Conservation (phyloP, 2,329 filamentous ascomycete genomes). For the Phialocephala sp. region DNA sequence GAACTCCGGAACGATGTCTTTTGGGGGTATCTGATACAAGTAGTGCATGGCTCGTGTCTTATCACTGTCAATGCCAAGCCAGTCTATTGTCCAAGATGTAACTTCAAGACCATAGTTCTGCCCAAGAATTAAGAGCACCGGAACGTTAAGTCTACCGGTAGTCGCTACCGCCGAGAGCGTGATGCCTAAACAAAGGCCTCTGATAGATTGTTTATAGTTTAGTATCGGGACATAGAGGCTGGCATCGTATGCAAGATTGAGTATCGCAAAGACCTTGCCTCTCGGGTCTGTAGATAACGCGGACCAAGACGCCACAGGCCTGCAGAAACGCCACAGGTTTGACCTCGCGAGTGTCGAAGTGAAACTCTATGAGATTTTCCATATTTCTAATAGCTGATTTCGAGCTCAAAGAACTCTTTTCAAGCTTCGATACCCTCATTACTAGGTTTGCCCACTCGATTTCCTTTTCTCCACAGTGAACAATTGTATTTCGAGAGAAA, state of each 20-base stretch:
- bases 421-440: background rate
- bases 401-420: background rate
- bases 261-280: conserved; percentile 12
- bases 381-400: background rate
- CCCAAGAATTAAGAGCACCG: background rate
- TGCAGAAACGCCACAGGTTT: background rate
- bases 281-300: conserved; percentile 11
- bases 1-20: no score
- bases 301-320: background rate
- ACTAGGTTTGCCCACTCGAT: background rate
- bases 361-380: background rate
- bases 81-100: background rate
- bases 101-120: background rate
- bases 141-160: background rate
- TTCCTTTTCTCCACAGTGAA: background rate
- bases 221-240: conserved; percentile 2
- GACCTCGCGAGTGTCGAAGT: background rate
- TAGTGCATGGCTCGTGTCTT: background rate
- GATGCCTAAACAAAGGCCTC: background rate
- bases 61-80: background rate
- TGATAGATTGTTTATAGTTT: conserved; percentile 9
- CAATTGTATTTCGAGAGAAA: background rate
- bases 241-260: conserved; percentile 1
- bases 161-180: background rate
- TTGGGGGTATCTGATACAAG: background rate